Base-by-base conservation (phyloP, 192 early-diverging fungal genomes). In the Coemansia sp. region DNA sequence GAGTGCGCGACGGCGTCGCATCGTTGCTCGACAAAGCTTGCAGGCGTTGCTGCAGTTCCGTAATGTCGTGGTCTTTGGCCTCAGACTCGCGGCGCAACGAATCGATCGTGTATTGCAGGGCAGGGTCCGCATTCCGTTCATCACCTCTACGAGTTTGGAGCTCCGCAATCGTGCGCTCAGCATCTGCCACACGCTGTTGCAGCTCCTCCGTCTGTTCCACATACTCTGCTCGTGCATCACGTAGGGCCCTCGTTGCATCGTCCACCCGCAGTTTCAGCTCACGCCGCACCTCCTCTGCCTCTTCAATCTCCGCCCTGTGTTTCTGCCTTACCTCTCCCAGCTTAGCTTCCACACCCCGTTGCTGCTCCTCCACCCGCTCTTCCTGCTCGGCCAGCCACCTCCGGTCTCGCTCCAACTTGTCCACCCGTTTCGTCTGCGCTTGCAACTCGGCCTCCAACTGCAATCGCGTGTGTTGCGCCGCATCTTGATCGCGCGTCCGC, bases 361-460 rank as follows among this genome's bases (percentile, higher is more conserved):
- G 67, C 19, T 59, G 54, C 26, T 74, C 68, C 5, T 48, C 63
- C 40, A 66, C 61, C 11, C 57, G 56, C 76, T 85, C 82, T 28
- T 86, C 83, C 40, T 85, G 83, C 10, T 85, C 80, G 15, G 76
- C 74, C 40, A 90, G 68, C 68, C 85, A 86, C 52, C 71, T 63
- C 15, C 85, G 82, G 36, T 89, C 84, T 22, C 78, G 80, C 65
- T 90, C 85, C 56, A 87, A 69, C 47, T 73, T 74, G 58, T 88
- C 84, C 8, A 84, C 61, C 17, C 85, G 74, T 8, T 64, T 51
- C 28, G 69, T 68, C 37, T 82, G 74, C 8, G 74, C 81, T 34
- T 62, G 55, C 44, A 72, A 11, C 15, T 62, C 55, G 2, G 54
- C 37, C 56, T 82, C 79, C 36, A 71, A 65, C 25, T 59, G 38